Evolutionary conservation across 2,329 filamentous ascomycete species (phyloP).

Genomic region (Cladosporium velox): DNA sequence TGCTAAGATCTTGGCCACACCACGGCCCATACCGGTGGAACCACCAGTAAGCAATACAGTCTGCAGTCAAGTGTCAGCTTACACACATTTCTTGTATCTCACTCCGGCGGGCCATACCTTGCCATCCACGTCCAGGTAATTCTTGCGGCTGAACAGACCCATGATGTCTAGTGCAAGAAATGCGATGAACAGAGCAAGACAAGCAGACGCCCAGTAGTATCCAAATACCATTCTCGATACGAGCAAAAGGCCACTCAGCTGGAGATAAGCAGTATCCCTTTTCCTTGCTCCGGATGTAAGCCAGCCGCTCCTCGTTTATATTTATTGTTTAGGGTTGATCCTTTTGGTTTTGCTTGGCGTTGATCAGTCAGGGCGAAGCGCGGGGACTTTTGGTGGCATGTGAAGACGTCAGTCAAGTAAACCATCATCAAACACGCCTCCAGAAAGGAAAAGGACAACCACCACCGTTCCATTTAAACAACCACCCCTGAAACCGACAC

Average conservation of each 20-base stretch:
- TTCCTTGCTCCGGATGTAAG: not conserved
- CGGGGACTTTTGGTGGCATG: constrained; percentile 1
- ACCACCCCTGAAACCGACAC: not conserved
- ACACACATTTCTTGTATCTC: constrained; percentile 10
- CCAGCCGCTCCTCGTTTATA: not conserved
- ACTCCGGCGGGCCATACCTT: constrained; percentile 59
- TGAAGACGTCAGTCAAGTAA: not conserved
- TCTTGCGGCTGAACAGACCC: constrained; percentile 67
- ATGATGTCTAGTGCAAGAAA: constrained; percentile 54
- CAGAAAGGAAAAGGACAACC: not conserved
- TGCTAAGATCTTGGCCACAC: constrained; percentile 72
- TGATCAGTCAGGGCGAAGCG: not conserved
- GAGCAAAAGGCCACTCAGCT: not conserved
- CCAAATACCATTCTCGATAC: constrained; percentile 38
- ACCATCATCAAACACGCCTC: not conserved
- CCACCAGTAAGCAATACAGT: constrained; percentile 87
- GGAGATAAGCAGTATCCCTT: not conserved
- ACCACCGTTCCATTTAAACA: not conserved
- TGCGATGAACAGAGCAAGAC: constrained; percentile 40
- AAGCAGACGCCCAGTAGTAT: constrained; percentile 40
- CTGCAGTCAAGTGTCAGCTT: constrained; percentile 48
- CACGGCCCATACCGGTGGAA: constrained; percentile 88
- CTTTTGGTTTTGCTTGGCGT: constrained; percentile 1
- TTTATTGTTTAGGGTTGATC: not conserved
- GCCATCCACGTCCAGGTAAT: constrained; percentile 82